Conservation (phyloP, 371 early-diverging fungal species). For the Nematocida sp. region DNA sequence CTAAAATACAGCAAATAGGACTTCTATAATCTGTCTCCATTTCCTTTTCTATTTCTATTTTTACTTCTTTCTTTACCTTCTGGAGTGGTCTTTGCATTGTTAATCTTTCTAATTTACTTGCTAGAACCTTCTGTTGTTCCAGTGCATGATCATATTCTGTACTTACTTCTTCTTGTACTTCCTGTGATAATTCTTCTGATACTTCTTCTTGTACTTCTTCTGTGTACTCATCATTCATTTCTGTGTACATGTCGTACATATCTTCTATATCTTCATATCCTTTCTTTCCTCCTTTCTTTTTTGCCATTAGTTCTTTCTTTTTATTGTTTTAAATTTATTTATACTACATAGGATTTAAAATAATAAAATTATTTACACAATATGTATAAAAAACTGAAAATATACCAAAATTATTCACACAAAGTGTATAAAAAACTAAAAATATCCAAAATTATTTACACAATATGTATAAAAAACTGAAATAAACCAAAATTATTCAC, state of each 20-base stretch:
- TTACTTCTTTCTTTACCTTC: slow-evolving; percentile 66
- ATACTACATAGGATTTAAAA: not conserved
- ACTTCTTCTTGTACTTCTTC: slow-evolving; percentile 26
- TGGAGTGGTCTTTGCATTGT: slow-evolving; percentile 74
- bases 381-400: too few species aligned
- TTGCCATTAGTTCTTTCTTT: slow-evolving; percentile 25
- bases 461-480: too few species aligned
- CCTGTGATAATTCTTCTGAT: not conserved
- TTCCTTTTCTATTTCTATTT: slow-evolving; percentile 64
- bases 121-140: slow-evolving; percentile 70
- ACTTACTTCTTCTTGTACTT: not conserved
- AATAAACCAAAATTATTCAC: too few species aligned
- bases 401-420: too few species aligned
- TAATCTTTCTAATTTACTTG: slow-evolving; percentile 71
- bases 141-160: slow-evolving; percentile 60
- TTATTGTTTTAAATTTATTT: slow-evolving; percentile 12
- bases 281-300: slow-evolving; percentile 53
- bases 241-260: slow-evolving; percentile 33
- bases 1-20: slow-evolving; percentile 97
- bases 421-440: too few species aligned
- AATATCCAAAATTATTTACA: too few species aligned
- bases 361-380: too few species aligned
- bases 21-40: slow-evolving; percentile 74
- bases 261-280: slow-evolving; percentile 24
- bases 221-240: not conserved